phyloP scores from a whole-genome alignment of 1,284 basidiomycete species.

The Ceratobasidium theobromae region DNA sequence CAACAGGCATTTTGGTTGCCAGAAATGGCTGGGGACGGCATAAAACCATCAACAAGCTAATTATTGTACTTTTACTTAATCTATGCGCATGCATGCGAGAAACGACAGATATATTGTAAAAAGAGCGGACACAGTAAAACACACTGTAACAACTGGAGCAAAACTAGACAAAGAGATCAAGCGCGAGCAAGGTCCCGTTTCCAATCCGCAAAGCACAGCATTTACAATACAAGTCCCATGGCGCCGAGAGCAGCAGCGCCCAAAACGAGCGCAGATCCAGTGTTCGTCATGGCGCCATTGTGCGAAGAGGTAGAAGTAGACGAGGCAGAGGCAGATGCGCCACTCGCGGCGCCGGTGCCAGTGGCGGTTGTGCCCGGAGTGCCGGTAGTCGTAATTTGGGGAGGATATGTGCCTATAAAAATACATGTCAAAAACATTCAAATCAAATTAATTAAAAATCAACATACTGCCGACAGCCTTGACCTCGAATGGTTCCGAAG shows the following conservation, averaged over 20 bases:
- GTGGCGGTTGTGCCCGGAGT: conserved; percentile 21
- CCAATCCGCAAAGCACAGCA: not conserved
- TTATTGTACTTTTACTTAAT: not conserved
- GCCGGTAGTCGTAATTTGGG: conserved; percentile 29
- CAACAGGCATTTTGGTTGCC: conserved; percentile 80
- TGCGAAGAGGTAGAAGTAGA: conserved; percentile 1
- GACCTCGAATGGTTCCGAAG: conserved; percentile 35
- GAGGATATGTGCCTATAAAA: conserved; percentile 34
- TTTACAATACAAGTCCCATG: not conserved
- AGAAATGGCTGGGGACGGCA: conserved; percentile 56
- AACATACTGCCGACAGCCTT: conserved; percentile 36
- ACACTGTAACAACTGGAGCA: not conserved
- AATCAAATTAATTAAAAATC: not conserved
- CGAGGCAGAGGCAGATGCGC: conserved; percentile 11
- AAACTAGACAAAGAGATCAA: not conserved
- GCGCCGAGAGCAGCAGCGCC: not conserved
- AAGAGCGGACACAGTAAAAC: not conserved
- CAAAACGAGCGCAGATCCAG: not conserved
- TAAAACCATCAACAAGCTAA: not conserved
- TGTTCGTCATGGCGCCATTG: conserved; percentile 7
- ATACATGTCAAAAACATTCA: not conserved
- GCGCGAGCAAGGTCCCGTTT: not conserved
- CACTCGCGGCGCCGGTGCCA: not conserved
- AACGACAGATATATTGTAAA: conserved; percentile 16
- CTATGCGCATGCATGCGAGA: not conserved